Conservation (phyloP, 805 yeast species). For the Metschnikowia borealis region DNA sequence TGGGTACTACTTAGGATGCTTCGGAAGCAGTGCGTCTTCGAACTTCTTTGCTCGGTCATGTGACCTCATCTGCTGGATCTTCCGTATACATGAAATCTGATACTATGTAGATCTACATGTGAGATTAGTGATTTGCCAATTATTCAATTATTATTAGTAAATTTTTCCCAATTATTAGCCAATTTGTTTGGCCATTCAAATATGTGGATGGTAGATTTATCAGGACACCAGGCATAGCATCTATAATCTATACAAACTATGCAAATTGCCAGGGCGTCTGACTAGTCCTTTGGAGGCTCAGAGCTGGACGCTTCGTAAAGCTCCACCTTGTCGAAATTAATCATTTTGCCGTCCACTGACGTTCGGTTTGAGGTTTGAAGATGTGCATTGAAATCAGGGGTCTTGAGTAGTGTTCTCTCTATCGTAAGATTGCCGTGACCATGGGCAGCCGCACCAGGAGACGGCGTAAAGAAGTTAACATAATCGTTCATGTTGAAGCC, state of each 20-base stretch:
- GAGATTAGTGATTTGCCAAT: too few relatives aligned
- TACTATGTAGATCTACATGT: too few relatives aligned
- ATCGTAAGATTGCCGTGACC: constrained; percentile 6
- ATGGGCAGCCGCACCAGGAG: constrained; percentile 54
- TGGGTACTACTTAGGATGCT: background rate
- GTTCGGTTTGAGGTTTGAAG: constrained; percentile 15
- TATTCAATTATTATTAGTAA: too few relatives aligned
- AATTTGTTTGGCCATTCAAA: too few relatives aligned
- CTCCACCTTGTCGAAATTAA: constrained; percentile 39
- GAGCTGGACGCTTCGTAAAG: constrained; percentile 18
- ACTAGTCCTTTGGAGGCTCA: constrained; percentile 15
- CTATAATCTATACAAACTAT: background rate
- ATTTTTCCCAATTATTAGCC: too few relatives aligned
- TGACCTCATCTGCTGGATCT: constrained; percentile 3
- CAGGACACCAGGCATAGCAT: background rate
- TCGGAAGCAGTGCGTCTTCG: background rate
- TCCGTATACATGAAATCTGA: background rate
- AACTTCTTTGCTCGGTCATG: constrained; percentile 4
- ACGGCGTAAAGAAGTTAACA: constrained; percentile 73
- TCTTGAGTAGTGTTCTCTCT: constrained; percentile 26
- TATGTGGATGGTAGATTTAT: too few relatives aligned
- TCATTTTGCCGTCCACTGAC: constrained; percentile 39
- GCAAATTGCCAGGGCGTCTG: constrained; percentile 5
- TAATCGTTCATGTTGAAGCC: constrained; percentile 82
- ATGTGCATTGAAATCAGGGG: constrained; percentile 40